A percentile compares a stretch with the other conserved stretches of the same genome.
Conservation (phyloP, 768 basidiomycete genomes). For the Rhodotorula babjevae region DNA sequence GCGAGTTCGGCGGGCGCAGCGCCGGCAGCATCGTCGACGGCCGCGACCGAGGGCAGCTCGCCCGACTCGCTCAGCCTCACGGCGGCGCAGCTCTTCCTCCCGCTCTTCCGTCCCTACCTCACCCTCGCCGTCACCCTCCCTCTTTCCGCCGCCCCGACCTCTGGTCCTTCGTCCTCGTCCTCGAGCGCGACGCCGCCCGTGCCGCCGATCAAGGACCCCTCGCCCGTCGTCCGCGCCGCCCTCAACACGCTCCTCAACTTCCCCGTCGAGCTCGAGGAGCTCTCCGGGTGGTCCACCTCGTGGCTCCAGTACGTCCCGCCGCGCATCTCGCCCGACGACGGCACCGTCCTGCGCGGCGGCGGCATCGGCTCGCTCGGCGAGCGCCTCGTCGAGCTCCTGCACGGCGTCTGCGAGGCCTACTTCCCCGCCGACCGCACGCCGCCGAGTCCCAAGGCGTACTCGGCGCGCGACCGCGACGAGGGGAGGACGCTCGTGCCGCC, state of each 20-base stretch:
- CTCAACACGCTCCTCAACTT: constrained; percentile 36
- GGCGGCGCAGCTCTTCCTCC: constrained; percentile 26
- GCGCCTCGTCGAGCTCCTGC: constrained; percentile 28
- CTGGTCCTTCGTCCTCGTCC: constrained; percentile 14
- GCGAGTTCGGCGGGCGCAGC: too few species aligned
- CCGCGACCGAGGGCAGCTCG: background rate
- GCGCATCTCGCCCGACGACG: constrained; percentile 6
- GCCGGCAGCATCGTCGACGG: background rate
- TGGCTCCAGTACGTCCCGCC: constrained; percentile 34
- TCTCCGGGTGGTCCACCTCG: constrained; percentile 24
- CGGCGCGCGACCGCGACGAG: background rate
- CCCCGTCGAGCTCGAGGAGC: constrained; percentile 37
- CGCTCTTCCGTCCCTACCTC: constrained; percentile 34
- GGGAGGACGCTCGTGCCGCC: constrained; percentile 3
- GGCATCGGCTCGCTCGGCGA: constrained; percentile 31
- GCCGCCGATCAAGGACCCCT: constrained; percentile 13
- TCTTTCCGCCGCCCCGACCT: constrained; percentile 18
- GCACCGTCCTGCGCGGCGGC: constrained; percentile 9
- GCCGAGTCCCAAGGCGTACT: background rate
- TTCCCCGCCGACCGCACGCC: constrained; percentile 25
- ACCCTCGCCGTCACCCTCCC: constrained; percentile 20
- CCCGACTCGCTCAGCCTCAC: constrained; percentile 20
- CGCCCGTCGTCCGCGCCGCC: constrained; percentile 19
- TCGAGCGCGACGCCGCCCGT: background rate
- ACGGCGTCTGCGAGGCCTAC: constrained; percentile 19